phyloP scores from a whole-genome alignment of 1,284 basidiomycete genomes.

The Ceratobasidium sp. region DNA sequence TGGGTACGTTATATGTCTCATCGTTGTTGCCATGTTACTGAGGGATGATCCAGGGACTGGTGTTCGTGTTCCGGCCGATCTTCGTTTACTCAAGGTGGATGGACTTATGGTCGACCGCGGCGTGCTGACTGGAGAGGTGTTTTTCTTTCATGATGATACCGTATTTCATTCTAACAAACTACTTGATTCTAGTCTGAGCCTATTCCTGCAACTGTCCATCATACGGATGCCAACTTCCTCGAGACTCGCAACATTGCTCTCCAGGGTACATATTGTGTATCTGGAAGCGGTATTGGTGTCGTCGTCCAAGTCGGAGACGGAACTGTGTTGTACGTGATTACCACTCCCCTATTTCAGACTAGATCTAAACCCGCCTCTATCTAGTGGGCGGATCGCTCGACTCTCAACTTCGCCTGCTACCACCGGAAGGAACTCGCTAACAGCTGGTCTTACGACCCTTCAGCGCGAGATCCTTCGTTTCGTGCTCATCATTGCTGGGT shows the following conservation, averaged over 20 bases:
- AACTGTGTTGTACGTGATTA: slow-evolving; percentile 49
- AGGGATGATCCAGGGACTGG: slow-evolving; percentile 49
- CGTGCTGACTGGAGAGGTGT: slow-evolving; percentile 65
- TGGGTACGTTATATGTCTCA: slow-evolving; percentile 48
- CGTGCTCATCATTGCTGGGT: slow-evolving; percentile 53
- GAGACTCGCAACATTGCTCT: slow-evolving; percentile 49
- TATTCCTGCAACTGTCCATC: slow-evolving; percentile 48
- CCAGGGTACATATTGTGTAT: slow-evolving; percentile 66
- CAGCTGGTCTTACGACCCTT: slow-evolving; percentile 49
- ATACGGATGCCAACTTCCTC: slow-evolving; percentile 49
- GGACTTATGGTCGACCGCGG: slow-evolving; percentile 62
- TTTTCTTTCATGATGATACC: background rate
- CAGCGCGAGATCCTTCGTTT: slow-evolving; percentile 55
- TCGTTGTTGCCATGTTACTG: background rate
- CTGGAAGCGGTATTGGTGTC: slow-evolving; percentile 50
- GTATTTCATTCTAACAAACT: background rate
- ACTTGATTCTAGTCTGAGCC: slow-evolving; percentile 44
- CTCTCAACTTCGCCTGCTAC: slow-evolving; percentile 50
- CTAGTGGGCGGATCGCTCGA: slow-evolving; percentile 53
- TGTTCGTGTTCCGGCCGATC: slow-evolving; percentile 50
- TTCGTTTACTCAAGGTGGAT: slow-evolving; percentile 24
- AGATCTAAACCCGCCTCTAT: background rate
- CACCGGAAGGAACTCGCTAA: slow-evolving; percentile 17
- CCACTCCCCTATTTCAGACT: background rate
- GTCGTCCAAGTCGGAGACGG: slow-evolving; percentile 30